These are phyloP conservation scores for Apiospora kogelbergensis DNA, from an alignment of 2,329 filamentous ascomycete genomes.

Conservation along the genomic window DNA sequence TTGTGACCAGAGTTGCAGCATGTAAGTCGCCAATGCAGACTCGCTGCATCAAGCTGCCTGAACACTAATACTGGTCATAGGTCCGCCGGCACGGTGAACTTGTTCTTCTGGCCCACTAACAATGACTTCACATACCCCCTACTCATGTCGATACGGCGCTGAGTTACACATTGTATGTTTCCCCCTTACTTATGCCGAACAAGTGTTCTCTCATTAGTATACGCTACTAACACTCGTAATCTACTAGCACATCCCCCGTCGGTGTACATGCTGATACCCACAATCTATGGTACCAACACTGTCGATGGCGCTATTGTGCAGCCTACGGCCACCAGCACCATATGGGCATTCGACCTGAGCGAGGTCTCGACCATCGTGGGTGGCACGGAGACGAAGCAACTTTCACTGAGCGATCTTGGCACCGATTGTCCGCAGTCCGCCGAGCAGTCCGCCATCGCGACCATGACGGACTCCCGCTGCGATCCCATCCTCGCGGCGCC, in stretches of 20 bases:
- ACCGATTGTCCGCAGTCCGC: slow-evolving; percentile 33
- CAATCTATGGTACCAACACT: slow-evolving; percentile 34
- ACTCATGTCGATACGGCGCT: slow-evolving; percentile 30
- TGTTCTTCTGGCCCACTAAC: slow-evolving; percentile 36
- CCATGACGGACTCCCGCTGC: slow-evolving; percentile 28
- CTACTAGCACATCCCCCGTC: slow-evolving; percentile 36
- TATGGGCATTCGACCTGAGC: slow-evolving; percentile 32
- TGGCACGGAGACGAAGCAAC: slow-evolving; percentile 26
- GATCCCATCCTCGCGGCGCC: slow-evolving; percentile 35
- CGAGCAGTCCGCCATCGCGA: slow-evolving; percentile 28
- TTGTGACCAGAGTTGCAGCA: slow-evolving; percentile 33
- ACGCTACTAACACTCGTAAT: slow-evolving; percentile 6
- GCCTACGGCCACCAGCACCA: slow-evolving; percentile 29
- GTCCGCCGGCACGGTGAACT: slow-evolving; percentile 32
- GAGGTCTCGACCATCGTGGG: slow-evolving; percentile 36
- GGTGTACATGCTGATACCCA: slow-evolving; percentile 38
- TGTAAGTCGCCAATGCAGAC: slow-evolving; percentile 23
- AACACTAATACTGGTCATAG: slow-evolving; percentile 16
- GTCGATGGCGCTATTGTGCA: slow-evolving; percentile 24
- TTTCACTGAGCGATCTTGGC: slow-evolving; percentile 34
- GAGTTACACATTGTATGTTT: slow-evolving; percentile 34
- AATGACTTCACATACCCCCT: slow-evolving; percentile 32
- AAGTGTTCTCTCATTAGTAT: background rate
- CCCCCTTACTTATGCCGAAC: background rate
- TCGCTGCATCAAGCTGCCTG: slow-evolving; percentile 6